Percentiles rank a stretch among this genome's conserved stretches.
phyloP scores from a whole-genome alignment of 371 early-diverging fungal species.

The Capillidium heterosporum region DNA sequence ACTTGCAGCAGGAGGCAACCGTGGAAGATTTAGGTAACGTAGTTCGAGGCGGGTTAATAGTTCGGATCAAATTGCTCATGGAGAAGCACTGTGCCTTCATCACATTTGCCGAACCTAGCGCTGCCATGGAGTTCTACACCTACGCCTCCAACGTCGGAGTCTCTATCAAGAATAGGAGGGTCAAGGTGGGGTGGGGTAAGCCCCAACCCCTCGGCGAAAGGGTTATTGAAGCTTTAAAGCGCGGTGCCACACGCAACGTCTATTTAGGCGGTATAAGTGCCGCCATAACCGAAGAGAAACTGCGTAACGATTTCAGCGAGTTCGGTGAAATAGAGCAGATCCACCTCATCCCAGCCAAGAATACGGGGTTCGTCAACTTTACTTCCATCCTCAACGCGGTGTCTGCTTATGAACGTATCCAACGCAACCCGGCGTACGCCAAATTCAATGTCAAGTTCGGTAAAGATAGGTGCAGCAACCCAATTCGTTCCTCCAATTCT shows the following conservation, averaged over 20 bases:
- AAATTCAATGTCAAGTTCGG: slow-evolving; percentile 49
- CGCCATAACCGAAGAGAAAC: slow-evolving; percentile 31
- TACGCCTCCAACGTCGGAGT: slow-evolving; percentile 33
- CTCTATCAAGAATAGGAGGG: slow-evolving; percentile 40
- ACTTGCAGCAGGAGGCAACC: slow-evolving; percentile 47
- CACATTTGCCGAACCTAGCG: slow-evolving; percentile 52
- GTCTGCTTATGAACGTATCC: slow-evolving; percentile 43
- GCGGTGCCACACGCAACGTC: slow-evolving; percentile 63
- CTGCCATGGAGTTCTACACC: slow-evolving; percentile 35
- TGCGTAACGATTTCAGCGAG: slow-evolving; percentile 42
- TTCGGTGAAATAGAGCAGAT: slow-evolving; percentile 67
- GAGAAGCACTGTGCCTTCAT: slow-evolving; percentile 70
- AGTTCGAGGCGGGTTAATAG: slow-evolving; percentile 65
- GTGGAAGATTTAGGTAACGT: slow-evolving; percentile 66
- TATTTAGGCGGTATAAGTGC: slow-evolving; percentile 51
- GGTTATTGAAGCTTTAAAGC: slow-evolving; percentile 34
- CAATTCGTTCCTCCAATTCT: no score
- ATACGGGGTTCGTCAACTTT: slow-evolving; percentile 71
- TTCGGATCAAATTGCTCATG: slow-evolving; percentile 44
- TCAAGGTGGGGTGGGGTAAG: slow-evolving; percentile 68
- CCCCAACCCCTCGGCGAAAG: slow-evolving; percentile 25
- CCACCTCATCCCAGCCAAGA: slow-evolving; percentile 53
- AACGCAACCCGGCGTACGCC: slow-evolving; percentile 29
- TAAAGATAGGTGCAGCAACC: slow-evolving; percentile 63
- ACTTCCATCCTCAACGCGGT: slow-evolving; percentile 45